Conservation (phyloP, 352 stramenopile genomes). For the Paralagenidium karlingii region DNA sequence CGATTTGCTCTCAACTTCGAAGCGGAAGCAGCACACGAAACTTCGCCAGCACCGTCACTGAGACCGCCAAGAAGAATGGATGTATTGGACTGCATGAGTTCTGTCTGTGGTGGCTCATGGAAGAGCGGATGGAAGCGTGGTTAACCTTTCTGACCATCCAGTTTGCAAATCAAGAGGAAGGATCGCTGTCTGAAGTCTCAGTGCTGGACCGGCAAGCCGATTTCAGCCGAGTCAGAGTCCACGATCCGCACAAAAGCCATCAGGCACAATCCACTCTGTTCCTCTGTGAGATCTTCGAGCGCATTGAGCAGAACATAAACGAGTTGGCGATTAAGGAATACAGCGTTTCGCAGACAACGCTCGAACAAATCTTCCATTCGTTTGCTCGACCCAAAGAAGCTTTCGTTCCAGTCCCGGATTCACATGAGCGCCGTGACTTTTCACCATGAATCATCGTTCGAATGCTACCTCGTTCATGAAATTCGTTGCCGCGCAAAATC, state of each 20-base stretch:
- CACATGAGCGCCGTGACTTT: not conserved
- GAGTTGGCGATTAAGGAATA: conserved; percentile 54
- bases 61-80: conserved; percentile 4
- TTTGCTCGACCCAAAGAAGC: too few relatives aligned
- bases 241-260: not conserved
- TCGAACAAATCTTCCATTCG: conserved; percentile 83
- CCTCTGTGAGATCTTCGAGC: conserved; percentile 28
- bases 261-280: not conserved
- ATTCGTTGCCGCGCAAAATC: too few relatives aligned
- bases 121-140: conserved; percentile 28
- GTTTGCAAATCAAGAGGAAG: conserved; percentile 8
- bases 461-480: not conserved
- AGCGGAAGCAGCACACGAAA: conserved; percentile 47
- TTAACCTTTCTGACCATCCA: conserved; percentile 16
- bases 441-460: not conserved
- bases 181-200: conserved; percentile 9
- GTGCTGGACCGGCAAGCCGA: conserved; percentile 49
- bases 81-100: conserved; percentile 18
- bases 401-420: too few relatives aligned
- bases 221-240: conserved; percentile 29
- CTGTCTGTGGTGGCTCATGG: conserved; percentile 48
- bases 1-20: too few relatives aligned
- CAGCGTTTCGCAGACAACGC: conserved; percentile 60
- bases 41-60: too few relatives aligned
- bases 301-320: conserved; percentile 29